phyloP scores from a whole-genome alignment of 371 early-diverging fungal genomes.

The Mucor sp. region DNA sequence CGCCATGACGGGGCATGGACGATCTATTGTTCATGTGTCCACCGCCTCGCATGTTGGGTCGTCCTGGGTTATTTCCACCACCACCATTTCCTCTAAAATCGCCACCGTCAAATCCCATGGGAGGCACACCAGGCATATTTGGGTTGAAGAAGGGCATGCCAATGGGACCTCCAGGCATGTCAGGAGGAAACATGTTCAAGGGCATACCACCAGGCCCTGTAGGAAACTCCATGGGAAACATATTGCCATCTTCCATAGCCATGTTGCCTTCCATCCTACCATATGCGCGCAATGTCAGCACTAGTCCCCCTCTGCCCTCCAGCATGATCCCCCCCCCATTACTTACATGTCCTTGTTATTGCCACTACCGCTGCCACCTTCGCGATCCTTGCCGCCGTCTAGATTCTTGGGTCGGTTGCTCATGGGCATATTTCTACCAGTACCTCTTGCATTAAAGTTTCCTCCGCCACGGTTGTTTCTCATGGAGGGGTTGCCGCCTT shows the following conservation, averaged over 20 bases:
- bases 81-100: slow-evolving; percentile 19
- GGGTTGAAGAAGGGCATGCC: slow-evolving; percentile 31
- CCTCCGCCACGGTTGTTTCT: slow-evolving; percentile 7
- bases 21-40: neutral
- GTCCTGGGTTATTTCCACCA: neutral
- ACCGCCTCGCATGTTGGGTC: slow-evolving; percentile 13
- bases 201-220: slow-evolving; percentile 25
- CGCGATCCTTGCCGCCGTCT: slow-evolving; percentile 21
- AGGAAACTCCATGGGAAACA: slow-evolving; percentile 26
- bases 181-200: slow-evolving; percentile 26
- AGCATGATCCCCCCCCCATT: too few species aligned
- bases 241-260: slow-evolving; percentile 10
- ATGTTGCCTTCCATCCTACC: slow-evolving; percentile 18
- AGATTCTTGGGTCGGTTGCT: slow-evolving; percentile 10
- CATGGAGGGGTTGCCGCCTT: slow-evolving; percentile 10
- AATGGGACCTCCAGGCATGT: slow-evolving; percentile 26
- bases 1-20: neutral
- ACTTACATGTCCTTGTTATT: neutral
- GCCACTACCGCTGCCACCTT: slow-evolving; percentile 3
- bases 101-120: slow-evolving; percentile 23
- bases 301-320: too few species aligned
- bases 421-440: slow-evolving; percentile 21
- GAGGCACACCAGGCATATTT: slow-evolving; percentile 21
- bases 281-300: too few species aligned
- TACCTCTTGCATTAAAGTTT: slow-evolving; percentile 15